Conservation (phyloP, 371 early-diverging fungal genomes). For the Mucor circinelloides region DNA sequence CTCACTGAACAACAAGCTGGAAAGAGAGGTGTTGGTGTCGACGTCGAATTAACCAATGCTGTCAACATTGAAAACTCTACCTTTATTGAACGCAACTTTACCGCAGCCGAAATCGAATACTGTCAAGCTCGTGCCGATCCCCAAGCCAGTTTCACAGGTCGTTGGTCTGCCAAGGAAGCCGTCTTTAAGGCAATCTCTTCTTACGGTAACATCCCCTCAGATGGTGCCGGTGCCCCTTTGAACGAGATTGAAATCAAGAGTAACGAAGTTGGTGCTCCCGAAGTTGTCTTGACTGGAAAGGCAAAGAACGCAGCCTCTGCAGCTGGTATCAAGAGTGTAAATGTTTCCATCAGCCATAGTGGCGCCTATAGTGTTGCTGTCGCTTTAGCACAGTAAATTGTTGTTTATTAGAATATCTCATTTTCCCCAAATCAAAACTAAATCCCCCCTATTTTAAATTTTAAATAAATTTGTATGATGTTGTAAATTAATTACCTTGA, state of each 20-base stretch:
- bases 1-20: constrained; percentile 60
- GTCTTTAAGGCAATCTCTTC: constrained; percentile 93
- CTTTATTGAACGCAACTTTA: constrained; percentile 94
- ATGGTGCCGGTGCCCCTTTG: constrained; percentile 88
- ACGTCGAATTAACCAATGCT: constrained; percentile 86
- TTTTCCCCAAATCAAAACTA: background rate
- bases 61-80: constrained; percentile 82
- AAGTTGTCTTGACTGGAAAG: constrained; percentile 85
- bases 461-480: constrained; percentile 19
- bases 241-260: constrained; percentile 86
- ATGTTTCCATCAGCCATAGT: constrained; percentile 93
- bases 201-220: constrained; percentile 68
- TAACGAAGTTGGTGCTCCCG: constrained; percentile 82
- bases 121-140: constrained; percentile 79
- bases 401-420: constrained; percentile 1
- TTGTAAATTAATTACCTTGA: constrained; percentile 3
- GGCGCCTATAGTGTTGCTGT: constrained; percentile 93
- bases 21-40: constrained; percentile 85
- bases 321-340: constrained; percentile 77
- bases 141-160: constrained; percentile 88
- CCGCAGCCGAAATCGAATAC: constrained; percentile 78
- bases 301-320: constrained; percentile 71
- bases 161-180: constrained; percentile 97
- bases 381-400: constrained; percentile 59
- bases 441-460: constrained; percentile 1